Evolutionary conservation across 2,329 filamentous ascomycete species (phyloP).

Genomic region (Simplicillium aogashimaense): DNA sequence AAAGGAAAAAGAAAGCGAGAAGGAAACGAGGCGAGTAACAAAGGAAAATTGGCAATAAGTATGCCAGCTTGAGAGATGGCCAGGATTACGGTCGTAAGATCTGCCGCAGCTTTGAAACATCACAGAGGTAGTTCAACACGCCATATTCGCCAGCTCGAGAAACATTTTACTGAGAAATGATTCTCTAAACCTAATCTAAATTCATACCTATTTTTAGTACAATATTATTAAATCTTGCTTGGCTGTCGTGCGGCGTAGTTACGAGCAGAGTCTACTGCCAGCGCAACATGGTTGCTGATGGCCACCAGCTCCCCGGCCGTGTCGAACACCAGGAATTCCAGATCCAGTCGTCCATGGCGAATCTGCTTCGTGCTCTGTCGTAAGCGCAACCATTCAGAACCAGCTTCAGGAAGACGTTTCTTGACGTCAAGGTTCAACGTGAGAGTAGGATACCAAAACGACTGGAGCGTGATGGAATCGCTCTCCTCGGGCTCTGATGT

Average conservation of each 20-base stretch:
- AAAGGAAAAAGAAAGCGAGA: no score
- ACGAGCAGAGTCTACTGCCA: slow-evolving; percentile 14
- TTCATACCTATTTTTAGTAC: no score
- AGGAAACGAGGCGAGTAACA: no score
- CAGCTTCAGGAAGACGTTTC: slow-evolving; percentile 55
- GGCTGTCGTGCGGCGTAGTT: slow-evolving; percentile 14
- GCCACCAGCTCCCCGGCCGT: slow-evolving; percentile 17
- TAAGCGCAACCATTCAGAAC: slow-evolving; percentile 63
- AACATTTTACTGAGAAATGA: no score
- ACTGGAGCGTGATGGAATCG: slow-evolving; percentile 14
- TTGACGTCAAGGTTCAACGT: slow-evolving; percentile 70
- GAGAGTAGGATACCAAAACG: slow-evolving; percentile 69
- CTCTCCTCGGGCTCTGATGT: slow-evolving; percentile 4
- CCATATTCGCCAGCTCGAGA: no score
- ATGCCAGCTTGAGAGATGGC: no score
- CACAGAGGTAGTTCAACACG: no score
- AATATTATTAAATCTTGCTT: neutral
- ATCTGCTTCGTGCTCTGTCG: slow-evolving; percentile 57
- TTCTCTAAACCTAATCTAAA: no score
- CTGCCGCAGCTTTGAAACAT: no score
- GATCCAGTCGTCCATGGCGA: slow-evolving; percentile 61
- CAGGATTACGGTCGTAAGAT: no score
- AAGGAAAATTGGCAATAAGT: no score
- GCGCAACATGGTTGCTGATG: slow-evolving; percentile 18
- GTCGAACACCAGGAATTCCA: slow-evolving; percentile 61